A percentile compares a stretch with the other conserved stretches of the same genome.
Evolutionary conservation across 23 red algal genomes (phyloP).

Genomic region (Chondrus crispus): DNA sequence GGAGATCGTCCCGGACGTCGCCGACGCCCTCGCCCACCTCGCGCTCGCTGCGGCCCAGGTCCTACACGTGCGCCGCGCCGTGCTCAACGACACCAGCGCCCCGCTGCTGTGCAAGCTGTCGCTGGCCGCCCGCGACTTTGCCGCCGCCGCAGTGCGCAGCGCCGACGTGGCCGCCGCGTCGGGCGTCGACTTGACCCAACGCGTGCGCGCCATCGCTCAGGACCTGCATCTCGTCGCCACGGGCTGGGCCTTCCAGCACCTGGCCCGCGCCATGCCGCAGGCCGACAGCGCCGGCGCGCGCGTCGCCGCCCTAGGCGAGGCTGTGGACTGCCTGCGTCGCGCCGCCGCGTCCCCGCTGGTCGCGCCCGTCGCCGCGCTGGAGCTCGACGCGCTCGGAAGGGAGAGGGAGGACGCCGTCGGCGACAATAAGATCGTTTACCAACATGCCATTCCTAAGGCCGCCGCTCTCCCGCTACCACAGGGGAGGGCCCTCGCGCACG

Average conservation of each 20-base stretch:
- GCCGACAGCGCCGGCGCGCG: neutral
- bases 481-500: neutral
- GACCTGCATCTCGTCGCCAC: neutral
- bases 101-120: neutral
- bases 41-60: neutral
- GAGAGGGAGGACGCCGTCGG: neutral
- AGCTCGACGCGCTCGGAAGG: neutral
- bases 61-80: constrained; percentile 4
- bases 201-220: neutral
- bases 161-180: neutral
- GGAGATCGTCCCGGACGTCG: neutral
- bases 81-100: neutral
- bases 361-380: neutral
- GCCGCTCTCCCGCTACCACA: neutral
- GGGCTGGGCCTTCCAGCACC: neutral
- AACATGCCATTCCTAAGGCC: neutral
- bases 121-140: neutral
- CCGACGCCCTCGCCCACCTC: neutral
- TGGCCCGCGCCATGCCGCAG: neutral
- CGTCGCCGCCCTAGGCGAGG: neutral
- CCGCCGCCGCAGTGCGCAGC: neutral
- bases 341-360: neutral
- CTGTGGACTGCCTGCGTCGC: neutral
- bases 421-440: neutral
- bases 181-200: neutral